These are phyloP conservation scores for Cryptosporidium canis DNA, from an alignment of 169 alveolate genomes.

Conservation along the genomic window DNA sequence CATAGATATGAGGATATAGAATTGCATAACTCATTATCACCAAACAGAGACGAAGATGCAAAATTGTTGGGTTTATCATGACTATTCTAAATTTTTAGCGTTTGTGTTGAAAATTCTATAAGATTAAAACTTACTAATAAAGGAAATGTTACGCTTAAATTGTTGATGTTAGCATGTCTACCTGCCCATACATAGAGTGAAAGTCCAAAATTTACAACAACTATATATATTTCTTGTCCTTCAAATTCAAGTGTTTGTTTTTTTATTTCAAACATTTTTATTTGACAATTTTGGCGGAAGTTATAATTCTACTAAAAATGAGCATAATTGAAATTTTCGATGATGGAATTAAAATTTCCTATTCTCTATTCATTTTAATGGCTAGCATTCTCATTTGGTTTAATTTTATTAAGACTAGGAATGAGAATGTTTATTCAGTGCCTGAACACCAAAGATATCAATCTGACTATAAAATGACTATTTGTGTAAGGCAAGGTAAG, in stretches of 20 bases:
- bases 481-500: conserved; percentile 70
- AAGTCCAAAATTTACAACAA: conserved; percentile 29
- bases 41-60: conserved; percentile 37
- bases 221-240: neutral
- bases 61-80: neutral
- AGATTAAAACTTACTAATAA: neutral
- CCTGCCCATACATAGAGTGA: conserved; percentile 64
- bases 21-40: conserved; percentile 19
- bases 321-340: neutral
- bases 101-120: neutral
- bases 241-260: conserved; percentile 8
- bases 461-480: conserved; percentile 33
- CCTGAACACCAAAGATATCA: neutral
- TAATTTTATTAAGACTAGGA: neutral
- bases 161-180: neutral
- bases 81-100: neutral
- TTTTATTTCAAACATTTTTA: conserved; percentile 12
- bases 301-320: neutral
- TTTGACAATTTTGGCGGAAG: conserved; percentile 40
- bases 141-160: neutral
- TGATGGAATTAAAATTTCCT: conserved; percentile 27
- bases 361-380: neutral
- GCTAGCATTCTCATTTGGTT: neutral
- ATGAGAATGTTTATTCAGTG: neutral
- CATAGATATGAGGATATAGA: conserved; percentile 53